Conservation (phyloP, 2,329 filamentous ascomycete genomes). For the Helotiales sp. region DNA sequence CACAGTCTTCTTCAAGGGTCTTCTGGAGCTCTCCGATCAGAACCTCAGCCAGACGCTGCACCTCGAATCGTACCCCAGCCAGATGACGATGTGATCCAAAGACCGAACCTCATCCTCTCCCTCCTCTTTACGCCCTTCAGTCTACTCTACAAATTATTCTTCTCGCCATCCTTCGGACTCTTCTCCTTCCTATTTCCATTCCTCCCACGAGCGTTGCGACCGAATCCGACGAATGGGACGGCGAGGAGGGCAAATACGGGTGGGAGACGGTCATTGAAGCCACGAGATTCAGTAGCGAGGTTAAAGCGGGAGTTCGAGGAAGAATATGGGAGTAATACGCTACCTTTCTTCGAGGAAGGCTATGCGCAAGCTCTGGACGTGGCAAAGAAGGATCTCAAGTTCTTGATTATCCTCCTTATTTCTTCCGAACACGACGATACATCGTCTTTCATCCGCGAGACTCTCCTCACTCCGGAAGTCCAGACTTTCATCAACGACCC, state of each 20-base stretch:
- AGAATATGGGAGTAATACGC: slow-evolving; percentile 74
- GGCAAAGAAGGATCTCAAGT: slow-evolving; percentile 90
- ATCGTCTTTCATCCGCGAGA: slow-evolving; percentile 78
- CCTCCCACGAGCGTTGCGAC: slow-evolving; percentile 69
- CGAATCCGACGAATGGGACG: slow-evolving; percentile 59
- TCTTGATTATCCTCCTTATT: slow-evolving; percentile 84
- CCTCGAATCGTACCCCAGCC: slow-evolving; percentile 83
- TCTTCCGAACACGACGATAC: slow-evolving; percentile 97
- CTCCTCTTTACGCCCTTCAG: slow-evolving; percentile 83
- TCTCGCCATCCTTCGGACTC: slow-evolving; percentile 72
- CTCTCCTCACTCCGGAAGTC: slow-evolving; percentile 77
- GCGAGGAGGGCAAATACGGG: slow-evolving; percentile 63
- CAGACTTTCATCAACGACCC: slow-evolving; percentile 75
- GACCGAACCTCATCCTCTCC: slow-evolving; percentile 76
- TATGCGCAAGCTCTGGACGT: slow-evolving; percentile 91
- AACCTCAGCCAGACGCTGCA: slow-evolving; percentile 65
- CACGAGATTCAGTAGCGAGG: slow-evolving; percentile 83
- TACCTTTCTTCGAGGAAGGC: slow-evolving; percentile 85
- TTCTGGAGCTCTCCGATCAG: slow-evolving; percentile 43
- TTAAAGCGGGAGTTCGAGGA: slow-evolving; percentile 96
- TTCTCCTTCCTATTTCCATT: slow-evolving; percentile 82
- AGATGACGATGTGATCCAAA: slow-evolving; percentile 66
- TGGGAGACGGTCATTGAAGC: slow-evolving; percentile 77
- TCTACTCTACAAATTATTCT: slow-evolving; percentile 69
- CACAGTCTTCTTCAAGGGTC: slow-evolving; percentile 54